Conservation (phyloP, 257 asterid species). For the Solanum sejunctum region DNA sequence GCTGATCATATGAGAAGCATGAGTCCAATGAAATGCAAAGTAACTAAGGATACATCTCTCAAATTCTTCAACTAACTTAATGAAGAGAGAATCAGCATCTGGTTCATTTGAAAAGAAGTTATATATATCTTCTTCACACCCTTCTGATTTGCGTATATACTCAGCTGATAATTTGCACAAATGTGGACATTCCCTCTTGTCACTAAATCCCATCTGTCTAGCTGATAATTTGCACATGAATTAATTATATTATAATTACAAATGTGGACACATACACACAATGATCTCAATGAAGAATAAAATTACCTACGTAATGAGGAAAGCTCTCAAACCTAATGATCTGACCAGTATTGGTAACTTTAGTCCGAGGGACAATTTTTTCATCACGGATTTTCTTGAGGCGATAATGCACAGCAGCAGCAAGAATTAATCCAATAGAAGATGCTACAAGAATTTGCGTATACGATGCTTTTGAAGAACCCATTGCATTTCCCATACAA, state of each 20-base stretch:
- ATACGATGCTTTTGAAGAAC: conserved; percentile 20
- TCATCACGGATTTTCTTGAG: conserved; percentile 40
- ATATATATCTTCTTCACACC: conserved; percentile 77
- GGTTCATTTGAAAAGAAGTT: conserved; percentile 56
- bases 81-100: conserved; percentile 72
- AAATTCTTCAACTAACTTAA: conserved; percentile 78
- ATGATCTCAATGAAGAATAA: not conserved
- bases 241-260: no score
- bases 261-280: not conserved
- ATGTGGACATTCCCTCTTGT: conserved; percentile 66
- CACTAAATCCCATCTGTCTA: conserved; percentile 80
- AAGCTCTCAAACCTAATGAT: conserved; percentile 61
- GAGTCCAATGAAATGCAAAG: conserved; percentile 90
- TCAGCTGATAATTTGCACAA: conserved; percentile 80
- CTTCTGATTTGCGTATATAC: conserved; percentile 63
- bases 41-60: conserved; percentile 89
- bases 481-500: not conserved
- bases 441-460: conserved; percentile 60
- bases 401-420: conserved; percentile 64
- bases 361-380: conserved; percentile 47
- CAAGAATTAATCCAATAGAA: conserved; percentile 66
- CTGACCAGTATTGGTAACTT: conserved; percentile 54
- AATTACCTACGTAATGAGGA: conserved; percentile 89
- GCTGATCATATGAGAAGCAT: conserved; percentile 64
- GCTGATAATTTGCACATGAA: conserved; percentile 23